phyloP scores from a whole-genome alignment of 345 rosid genomes.

The Combretum micranthum region DNA sequence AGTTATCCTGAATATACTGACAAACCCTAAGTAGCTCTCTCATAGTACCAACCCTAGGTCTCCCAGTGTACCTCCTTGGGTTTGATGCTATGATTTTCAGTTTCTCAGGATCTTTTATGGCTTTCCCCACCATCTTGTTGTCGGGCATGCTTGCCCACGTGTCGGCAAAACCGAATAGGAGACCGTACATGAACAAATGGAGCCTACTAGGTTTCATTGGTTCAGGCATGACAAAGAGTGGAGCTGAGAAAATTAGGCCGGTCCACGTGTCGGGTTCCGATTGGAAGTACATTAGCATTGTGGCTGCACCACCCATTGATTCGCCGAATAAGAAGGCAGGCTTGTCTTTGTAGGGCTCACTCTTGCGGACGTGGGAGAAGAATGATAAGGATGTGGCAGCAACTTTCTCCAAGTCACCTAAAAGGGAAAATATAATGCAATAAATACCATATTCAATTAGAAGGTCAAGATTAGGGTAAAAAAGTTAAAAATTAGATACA shows the following conservation, averaged over 20 bases:
- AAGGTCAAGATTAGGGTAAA: no score
- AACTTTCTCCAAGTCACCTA: slow-evolving; percentile 85
- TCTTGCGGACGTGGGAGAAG: slow-evolving; percentile 68
- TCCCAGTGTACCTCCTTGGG: slow-evolving; percentile 77
- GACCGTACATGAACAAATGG: slow-evolving; percentile 61
- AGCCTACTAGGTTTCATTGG: slow-evolving; percentile 79
- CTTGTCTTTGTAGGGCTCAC: slow-evolving; percentile 63
- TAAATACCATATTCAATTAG: no score
- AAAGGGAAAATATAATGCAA: no score
- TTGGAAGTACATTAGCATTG: slow-evolving; percentile 90
- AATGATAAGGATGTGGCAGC: slow-evolving; percentile 77
- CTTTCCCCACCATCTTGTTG: slow-evolving; percentile 82
- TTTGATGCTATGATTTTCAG: slow-evolving; percentile 79
- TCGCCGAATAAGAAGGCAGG: slow-evolving; percentile 90
- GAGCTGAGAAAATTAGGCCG: slow-evolving; percentile 93
- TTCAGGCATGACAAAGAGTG: slow-evolving; percentile 85
- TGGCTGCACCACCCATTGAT: slow-evolving; percentile 84
- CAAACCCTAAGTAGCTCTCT: slow-evolving; percentile 73
- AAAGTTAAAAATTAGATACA: no score
- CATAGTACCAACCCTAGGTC: slow-evolving; percentile 92
- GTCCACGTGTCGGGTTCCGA: slow-evolving; percentile 76
- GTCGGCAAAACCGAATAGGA: slow-evolving; percentile 84
- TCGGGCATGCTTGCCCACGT: slow-evolving; percentile 96
- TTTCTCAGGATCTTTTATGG: slow-evolving; percentile 75
- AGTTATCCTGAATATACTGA: slow-evolving; percentile 73